Conservation (phyloP, 2,329 filamentous ascomycete genomes). For the Trichoderma simmonsii region DNA sequence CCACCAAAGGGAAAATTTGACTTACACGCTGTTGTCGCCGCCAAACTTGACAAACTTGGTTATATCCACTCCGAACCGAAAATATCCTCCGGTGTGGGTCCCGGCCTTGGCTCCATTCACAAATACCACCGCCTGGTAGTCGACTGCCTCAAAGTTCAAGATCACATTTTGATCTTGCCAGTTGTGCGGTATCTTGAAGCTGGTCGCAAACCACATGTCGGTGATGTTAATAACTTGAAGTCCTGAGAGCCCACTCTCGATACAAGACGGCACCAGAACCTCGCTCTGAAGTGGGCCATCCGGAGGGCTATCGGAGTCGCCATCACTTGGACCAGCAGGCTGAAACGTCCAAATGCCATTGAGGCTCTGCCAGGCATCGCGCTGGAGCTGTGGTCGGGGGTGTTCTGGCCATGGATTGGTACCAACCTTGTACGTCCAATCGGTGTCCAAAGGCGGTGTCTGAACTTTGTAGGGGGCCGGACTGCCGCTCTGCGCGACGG, state of each 20-base stretch:
- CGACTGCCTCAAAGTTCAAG: conserved; percentile 58
- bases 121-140: conserved; percentile 56
- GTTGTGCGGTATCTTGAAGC: conserved; percentile 46
- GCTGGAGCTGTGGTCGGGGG: conserved; percentile 54
- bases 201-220: conserved; percentile 50
- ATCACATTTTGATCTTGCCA: conserved; percentile 47
- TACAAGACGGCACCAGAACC: conserved; percentile 42
- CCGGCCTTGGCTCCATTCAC: conserved; percentile 53
- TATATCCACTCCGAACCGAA: conserved; percentile 58
- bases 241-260: conserved; percentile 48
- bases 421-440: conserved; percentile 52
- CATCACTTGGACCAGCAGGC: conserved; percentile 27
- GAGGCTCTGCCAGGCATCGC: conserved; percentile 52
- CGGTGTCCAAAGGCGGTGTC: conserved; percentile 45
- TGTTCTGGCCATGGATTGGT: conserved; percentile 56
- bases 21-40: conserved; percentile 53
- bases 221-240: conserved; percentile 42
- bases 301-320: conserved; percentile 20
- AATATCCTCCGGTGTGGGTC: conserved; percentile 59
- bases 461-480: conserved; percentile 35
- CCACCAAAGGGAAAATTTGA: neutral
- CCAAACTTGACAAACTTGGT: conserved; percentile 43
- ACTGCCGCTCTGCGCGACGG: neutral
- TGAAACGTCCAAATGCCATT: conserved; percentile 59
- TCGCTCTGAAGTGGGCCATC: conserved; percentile 35